Evolutionary conservation across 73 alveolate species (phyloP).

Genomic region (Paramecium tetraurelia): DNA sequence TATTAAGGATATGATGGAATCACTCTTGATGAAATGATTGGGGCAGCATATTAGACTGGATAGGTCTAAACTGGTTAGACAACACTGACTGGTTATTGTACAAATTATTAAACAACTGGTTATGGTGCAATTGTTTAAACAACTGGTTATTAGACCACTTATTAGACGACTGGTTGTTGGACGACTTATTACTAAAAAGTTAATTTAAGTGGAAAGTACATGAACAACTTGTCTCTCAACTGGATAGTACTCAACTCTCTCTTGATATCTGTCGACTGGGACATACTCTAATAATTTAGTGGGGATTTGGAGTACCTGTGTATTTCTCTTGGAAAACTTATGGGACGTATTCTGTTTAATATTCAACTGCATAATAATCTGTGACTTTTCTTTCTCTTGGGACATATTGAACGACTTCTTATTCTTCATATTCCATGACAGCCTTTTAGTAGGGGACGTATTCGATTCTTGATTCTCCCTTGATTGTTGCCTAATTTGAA

Average conservation of each 20-base stretch:
- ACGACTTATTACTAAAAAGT: conserved; percentile 11
- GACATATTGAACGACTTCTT: conserved; percentile 50
- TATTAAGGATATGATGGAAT: neutral
- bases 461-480: conserved; percentile 62
- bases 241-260: conserved; percentile 45
- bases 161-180: conserved; percentile 5
- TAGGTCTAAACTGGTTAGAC: conserved; percentile 12
- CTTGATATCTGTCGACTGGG: conserved; percentile 38
- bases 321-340: conserved; percentile 58
- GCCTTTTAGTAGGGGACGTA: conserved; percentile 56
- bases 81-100: neutral
- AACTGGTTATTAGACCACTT: conserved; percentile 30
- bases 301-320: neutral
- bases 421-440: conserved; percentile 56
- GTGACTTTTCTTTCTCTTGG: conserved; percentile 61
- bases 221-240: conserved; percentile 46
- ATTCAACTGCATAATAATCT: conserved; percentile 62
- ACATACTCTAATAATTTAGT: conserved; percentile 9
- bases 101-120: conserved; percentile 4
- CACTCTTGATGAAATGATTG: conserved; percentile 19
- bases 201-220: neutral
- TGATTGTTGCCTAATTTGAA: conserved; percentile 44
- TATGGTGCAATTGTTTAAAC: neutral
- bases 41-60: conserved; percentile 2
- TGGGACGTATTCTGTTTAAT: conserved; percentile 56